Base-by-base conservation (phyloP, 164 flowering plant species). In the Macadamia integrifolia region DNA sequence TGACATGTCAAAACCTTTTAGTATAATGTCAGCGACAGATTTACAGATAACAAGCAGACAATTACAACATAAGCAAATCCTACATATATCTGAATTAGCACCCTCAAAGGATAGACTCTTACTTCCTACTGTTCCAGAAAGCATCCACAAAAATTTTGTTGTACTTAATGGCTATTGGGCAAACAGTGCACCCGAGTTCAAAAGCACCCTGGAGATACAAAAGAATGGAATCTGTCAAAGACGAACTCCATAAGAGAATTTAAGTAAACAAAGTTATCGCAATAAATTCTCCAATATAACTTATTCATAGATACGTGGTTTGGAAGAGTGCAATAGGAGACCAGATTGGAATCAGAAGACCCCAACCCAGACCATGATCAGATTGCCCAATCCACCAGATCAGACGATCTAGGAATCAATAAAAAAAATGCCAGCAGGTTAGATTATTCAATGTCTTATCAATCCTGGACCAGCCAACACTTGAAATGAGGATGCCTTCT, bases 61-160 rank as follows among this genome's bases (percentile, higher is more conserved):
- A 6, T 48, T 58, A 48, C 59, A 42, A 57, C 8, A 17, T 29
- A 58, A 17, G 13, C 15, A 65, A 11, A 42, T 55, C 31, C 40
- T 29, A 23, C 17, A 58, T n/a, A 14, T 46, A 60, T 28, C 61
- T 18, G 44, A 69, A 28, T 30, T 58, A 13, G 32, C 52, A 11
- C 44, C 46, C 23, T 23, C 53, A 23, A 52, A 64, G 62, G 56
- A 48, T 23, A 23, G 67, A 62, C 32, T 18, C 79, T 85, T 87
- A 93, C 98, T 93, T 88, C 69, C 80, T 80, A 76, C 99, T 95
- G 73, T 95, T 95, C 98, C 98, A 95, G 68, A 95, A 95, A 61
- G 99, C 99, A 80, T 95, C 99, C 66, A 92, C 99, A 64, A 95
- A 92, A 64, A 95, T 91, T 74, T 91, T 95, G 71, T 95, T 92